phyloP scores from a whole-genome alignment of 768 basidiomycete genomes.

The Amanita pseudoporphyria region DNA sequence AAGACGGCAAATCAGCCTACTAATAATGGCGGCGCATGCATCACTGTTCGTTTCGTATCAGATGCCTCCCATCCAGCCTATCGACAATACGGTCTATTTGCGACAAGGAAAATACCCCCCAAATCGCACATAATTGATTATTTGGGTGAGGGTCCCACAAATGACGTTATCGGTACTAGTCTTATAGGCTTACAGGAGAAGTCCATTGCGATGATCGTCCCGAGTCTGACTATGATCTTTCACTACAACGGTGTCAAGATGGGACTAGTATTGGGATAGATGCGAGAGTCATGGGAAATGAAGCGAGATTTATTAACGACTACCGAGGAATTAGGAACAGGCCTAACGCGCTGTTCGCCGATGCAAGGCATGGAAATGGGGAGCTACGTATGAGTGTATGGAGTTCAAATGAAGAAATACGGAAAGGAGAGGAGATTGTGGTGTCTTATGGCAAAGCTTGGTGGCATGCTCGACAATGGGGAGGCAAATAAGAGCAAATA shows the following conservation, averaged over 20 bases:
- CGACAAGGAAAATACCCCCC: conserved; percentile 57
- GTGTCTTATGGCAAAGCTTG: conserved; percentile 86
- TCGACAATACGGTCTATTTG: conserved; percentile 79
- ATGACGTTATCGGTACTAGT: not conserved
- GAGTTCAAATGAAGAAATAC: conserved; percentile 48
- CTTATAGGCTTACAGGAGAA: conserved; percentile 39
- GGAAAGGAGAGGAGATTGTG: conserved; percentile 76
- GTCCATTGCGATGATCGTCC: conserved; percentile 71
- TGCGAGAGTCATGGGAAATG: conserved; percentile 69
- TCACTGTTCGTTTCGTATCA: conserved; percentile 50
- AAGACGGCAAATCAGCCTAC: conserved; percentile 1
- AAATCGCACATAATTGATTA: conserved; percentile 71
- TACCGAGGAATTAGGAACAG: conserved; percentile 66
- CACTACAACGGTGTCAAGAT: conserved; percentile 50
- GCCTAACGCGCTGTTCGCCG: conserved; percentile 66
- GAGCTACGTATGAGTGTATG: conserved; percentile 74
- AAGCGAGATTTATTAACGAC: conserved; percentile 86
- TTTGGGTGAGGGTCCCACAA: conserved; percentile 24
- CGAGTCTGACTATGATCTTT: conserved; percentile 82
- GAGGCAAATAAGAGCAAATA: conserved; percentile 17
- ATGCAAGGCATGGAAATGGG: conserved; percentile 40
- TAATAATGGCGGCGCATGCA: conserved; percentile 19
- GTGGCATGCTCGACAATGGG: conserved; percentile 48
- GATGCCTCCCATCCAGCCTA: conserved; percentile 58
- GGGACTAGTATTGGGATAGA: conserved; percentile 69